Conservation (phyloP, 2,329 filamentous ascomycete species). For the Plectosphaerella cucumerina region DNA sequence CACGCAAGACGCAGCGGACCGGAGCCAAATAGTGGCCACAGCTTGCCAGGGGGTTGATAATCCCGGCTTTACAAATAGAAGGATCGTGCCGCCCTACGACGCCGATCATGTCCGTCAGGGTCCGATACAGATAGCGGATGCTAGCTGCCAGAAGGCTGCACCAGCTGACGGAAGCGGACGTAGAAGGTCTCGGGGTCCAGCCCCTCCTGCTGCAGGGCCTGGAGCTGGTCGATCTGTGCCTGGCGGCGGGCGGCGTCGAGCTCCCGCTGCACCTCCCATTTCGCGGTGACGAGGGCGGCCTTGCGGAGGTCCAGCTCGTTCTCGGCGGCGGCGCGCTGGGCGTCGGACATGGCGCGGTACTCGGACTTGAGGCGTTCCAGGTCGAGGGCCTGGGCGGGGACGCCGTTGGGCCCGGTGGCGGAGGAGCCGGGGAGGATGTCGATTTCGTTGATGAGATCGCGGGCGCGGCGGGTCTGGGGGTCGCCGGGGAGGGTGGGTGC, state of each 20-base stretch:
- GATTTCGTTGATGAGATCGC: conserved; percentile 3
- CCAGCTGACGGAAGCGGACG: conserved; percentile 1
- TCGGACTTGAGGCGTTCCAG: conserved; percentile 5
- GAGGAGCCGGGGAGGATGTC: neutral
- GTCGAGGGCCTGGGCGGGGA: neutral
- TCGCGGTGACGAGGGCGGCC: conserved; percentile 1
- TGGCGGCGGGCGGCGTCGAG: neutral
- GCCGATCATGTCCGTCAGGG: too few relatives aligned
- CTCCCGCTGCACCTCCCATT: conserved; percentile 2
- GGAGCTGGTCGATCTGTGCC: conserved; percentile 1
- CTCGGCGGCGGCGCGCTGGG: conserved; percentile 2
- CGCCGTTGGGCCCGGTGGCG: neutral
- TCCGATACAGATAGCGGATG: too few relatives aligned
- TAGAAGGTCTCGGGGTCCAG: conserved; percentile 2
- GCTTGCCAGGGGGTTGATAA: too few relatives aligned
- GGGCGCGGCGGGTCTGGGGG: neutral
- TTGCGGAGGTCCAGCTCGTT: conserved; percentile 3
- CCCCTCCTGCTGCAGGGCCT: conserved; percentile 2
- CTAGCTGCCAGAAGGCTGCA: neutral
- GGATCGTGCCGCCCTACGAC: too few relatives aligned
- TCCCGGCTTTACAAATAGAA: too few relatives aligned
- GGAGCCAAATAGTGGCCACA: too few relatives aligned
- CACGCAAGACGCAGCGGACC: too few relatives aligned
- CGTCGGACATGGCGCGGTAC: conserved; percentile 5
- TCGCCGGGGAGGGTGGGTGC: neutral